Conservation (phyloP, 2,329 filamentous ascomycete genomes). For the Fusarium sp. region DNA sequence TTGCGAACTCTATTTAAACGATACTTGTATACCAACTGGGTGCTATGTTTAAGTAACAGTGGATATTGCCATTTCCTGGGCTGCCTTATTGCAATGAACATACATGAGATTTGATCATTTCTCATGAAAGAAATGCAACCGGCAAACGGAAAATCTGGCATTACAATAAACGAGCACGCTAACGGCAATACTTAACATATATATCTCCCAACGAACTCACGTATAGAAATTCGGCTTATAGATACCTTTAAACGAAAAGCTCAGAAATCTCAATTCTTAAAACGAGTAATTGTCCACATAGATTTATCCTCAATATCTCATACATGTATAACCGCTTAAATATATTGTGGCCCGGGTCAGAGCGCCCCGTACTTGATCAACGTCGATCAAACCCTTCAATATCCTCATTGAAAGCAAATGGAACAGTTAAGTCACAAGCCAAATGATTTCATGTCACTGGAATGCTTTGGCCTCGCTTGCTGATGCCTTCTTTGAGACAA, state of each 20-base stretch:
- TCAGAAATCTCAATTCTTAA: not conserved
- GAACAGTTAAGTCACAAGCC: constrained; percentile 17
- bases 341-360: not conserved
- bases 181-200: not conserved
- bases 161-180: not conserved
- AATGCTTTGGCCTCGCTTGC: constrained; percentile 37
- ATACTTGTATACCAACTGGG: not conserved
- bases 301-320: constrained; percentile 7
- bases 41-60: not conserved
- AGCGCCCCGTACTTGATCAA: constrained; percentile 2
- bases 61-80: not conserved
- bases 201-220: not conserved
- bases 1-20: not conserved
- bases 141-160: not conserved
- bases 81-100: not conserved
- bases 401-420: constrained; percentile 7
- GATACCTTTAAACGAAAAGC: not conserved
- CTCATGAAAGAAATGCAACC: not conserved
- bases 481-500: constrained; percentile 41
- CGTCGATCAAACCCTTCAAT: not conserved
- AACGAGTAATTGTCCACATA: constrained; percentile 10
- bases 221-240: not conserved
- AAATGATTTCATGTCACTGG: constrained; percentile 16
- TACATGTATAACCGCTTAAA: constrained; percentile 8
- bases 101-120: not conserved